A percentile compares a stretch with the other conserved stretches of the same genome.
These are phyloP conservation scores for Dictyostelium citrinum DNA, from an alignment of 78 protist genomes.

Conservation along the genomic window DNA sequence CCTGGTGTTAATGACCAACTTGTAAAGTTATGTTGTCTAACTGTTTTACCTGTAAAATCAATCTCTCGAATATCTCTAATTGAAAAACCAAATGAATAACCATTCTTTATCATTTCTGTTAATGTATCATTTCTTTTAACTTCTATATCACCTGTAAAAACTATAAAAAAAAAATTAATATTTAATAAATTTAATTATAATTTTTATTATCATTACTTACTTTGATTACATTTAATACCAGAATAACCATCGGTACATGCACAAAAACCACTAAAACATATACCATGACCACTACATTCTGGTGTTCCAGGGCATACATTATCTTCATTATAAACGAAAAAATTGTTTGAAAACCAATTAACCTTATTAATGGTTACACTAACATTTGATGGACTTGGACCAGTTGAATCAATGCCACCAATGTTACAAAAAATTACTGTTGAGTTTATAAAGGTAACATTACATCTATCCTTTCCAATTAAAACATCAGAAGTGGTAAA, in stretches of 20 bases:
- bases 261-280: not conserved
- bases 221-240: not conserved
- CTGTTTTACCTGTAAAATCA: not conserved
- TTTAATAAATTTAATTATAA: too few species aligned
- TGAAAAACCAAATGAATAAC: conserved; percentile 10
- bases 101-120: not conserved
- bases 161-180: too few species aligned
- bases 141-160: not conserved
- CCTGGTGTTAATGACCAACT: not conserved
- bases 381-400: not conserved
- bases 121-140: not conserved
- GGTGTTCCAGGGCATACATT: not conserved
- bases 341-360: not conserved
- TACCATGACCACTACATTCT: not conserved
- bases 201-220: not conserved
- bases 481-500: not conserved
- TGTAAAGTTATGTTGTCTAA: not conserved
- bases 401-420: not conserved
- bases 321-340: not conserved
- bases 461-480: not conserved
- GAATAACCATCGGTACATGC: not conserved
- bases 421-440: not conserved
- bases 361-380: not conserved
- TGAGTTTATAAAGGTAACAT: not conserved
- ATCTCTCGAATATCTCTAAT: not conserved